Conservation (phyloP, 768 basidiomycete genomes). For the Tricholoma saponaceum region DNA sequence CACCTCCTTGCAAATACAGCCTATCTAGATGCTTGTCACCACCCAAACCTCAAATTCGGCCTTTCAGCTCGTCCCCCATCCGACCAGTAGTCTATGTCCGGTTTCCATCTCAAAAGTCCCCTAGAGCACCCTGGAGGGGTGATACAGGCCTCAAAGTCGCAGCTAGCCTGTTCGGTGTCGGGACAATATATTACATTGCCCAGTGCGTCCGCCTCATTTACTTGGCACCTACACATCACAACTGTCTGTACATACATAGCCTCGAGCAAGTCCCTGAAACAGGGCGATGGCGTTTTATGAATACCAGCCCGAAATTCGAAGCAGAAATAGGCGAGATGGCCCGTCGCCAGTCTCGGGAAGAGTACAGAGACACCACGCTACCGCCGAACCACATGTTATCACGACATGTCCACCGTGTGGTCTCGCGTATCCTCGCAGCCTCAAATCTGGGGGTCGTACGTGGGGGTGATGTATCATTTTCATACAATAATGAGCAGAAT, state of each 20-base stretch:
- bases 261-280: constrained; percentile 85
- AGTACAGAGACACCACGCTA: constrained; percentile 54
- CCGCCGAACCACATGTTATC: constrained; percentile 65
- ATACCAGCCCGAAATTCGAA: constrained; percentile 57
- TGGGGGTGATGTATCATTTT: constrained; percentile 18
- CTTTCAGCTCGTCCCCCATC: neutral
- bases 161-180: constrained; percentile 10
- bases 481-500: neutral
- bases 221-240: neutral
- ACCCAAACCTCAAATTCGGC: neutral
- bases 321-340: constrained; percentile 38
- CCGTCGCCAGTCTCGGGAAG: constrained; percentile 39
- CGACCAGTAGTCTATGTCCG: neutral
- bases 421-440: constrained; percentile 61
- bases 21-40: neutral
- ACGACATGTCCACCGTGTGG: constrained; percentile 65
- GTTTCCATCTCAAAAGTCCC: neutral
- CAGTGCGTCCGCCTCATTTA: constrained; percentile 22
- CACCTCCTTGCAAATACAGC: neutral
- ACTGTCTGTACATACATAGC: constrained; percentile 36
- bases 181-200: constrained; percentile 25
- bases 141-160: neutral
- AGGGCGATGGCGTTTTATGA: constrained; percentile 88
- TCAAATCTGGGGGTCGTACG: constrained; percentile 66
- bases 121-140: neutral